phyloP scores from a whole-genome alignment of 2,329 filamentous ascomycete genomes.

The Myriosclerotinia scirpicola region DNA sequence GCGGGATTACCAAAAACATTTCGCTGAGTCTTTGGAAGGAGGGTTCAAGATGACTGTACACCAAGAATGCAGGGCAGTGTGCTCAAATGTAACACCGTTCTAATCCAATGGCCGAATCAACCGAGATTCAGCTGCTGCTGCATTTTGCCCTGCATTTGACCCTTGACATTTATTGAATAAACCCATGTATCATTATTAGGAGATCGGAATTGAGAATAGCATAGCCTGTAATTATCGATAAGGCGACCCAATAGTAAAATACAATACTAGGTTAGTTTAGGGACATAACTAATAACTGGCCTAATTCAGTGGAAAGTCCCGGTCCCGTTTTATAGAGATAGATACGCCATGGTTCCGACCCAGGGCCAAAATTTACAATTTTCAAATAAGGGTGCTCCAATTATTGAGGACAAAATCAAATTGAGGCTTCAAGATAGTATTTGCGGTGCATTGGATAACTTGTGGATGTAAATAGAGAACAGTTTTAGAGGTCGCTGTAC shows the following conservation, averaged over 20 bases:
- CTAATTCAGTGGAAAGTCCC: neutral
- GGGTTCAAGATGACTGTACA: neutral
- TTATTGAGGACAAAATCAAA: neutral
- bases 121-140: neutral
- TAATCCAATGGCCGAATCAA: neutral
- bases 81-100: neutral
- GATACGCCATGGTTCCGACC: neutral
- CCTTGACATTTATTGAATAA: neutral
- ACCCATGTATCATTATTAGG: neutral
- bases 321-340: neutral
- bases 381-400: neutral
- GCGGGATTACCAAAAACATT: slow-evolving; percentile 19
- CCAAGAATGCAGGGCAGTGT: neutral
- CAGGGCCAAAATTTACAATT: neutral
- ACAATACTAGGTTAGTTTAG: neutral
- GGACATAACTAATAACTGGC: too few species aligned
- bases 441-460: neutral
- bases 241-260: neutral
- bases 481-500: too few species aligned
- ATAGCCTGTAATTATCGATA: neutral
- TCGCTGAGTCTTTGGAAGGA: slow-evolving; percentile 1
- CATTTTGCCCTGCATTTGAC: neutral
- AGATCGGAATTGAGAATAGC: neutral
- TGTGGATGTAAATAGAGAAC: neutral
- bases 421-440: neutral